Percentiles rank a stretch among this genome's conserved stretches.
These are phyloP conservation scores for Delonix regia DNA, from an alignment of 306 rosid species.

Conservation along the genomic window DNA sequence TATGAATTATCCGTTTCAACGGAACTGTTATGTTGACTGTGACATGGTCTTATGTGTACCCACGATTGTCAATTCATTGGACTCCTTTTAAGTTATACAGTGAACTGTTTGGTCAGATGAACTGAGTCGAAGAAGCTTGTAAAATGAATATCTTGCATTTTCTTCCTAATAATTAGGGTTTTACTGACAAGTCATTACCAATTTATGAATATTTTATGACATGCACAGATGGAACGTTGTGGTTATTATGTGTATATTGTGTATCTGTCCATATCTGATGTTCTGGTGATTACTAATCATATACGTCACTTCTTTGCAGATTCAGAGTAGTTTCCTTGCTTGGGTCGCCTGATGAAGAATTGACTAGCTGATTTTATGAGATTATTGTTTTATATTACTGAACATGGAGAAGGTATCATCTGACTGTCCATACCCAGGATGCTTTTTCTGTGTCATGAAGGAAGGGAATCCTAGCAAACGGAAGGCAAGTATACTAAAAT, in stretches of 20 bases:
- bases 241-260: not conserved
- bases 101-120: not conserved
- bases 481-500: conserved; percentile 83
- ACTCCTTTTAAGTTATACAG: not conserved
- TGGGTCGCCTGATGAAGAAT: conserved; percentile 42
- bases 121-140: conserved; percentile 2
- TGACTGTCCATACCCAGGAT: conserved; percentile 98
- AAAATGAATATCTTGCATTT: not conserved
- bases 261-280: conserved; percentile 5
- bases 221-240: not conserved
- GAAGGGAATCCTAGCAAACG: conserved; percentile 97
- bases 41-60: not conserved
- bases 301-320: conserved; percentile 40
- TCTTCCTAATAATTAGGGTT: not conserved
- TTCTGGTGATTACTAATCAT: conserved; percentile 28
- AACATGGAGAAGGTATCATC: conserved; percentile 87
- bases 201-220: not conserved
- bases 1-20: not conserved
- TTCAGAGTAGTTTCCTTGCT: conserved; percentile 44
- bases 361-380: conserved; percentile 37
- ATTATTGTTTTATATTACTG: conserved; percentile 33
- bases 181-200: not conserved
- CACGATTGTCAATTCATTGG: not conserved
- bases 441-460: conserved; percentile 99
- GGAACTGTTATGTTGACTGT: not conserved